Base-by-base conservation (phyloP, 1,139 yeast species). In the Zygotorulaspora mrakii region DNA sequence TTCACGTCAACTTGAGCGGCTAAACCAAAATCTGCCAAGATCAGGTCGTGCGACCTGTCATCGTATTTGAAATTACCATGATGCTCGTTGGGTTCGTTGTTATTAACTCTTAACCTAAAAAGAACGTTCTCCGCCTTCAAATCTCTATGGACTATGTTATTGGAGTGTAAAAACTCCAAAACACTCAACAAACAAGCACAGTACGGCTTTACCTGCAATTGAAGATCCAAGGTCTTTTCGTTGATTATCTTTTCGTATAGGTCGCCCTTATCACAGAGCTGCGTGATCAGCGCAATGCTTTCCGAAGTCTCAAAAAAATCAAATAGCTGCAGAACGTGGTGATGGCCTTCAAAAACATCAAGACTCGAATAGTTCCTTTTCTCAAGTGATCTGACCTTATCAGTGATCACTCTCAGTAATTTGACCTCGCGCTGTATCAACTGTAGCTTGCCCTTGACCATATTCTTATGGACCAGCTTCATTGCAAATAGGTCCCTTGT, bases 51-150 rank as follows among this genome's bases (percentile, higher is more conserved):
- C 29, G 72, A 66, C 13, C 49, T 39, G 11, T 54, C 32, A 43
- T 59, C 62, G 37, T 55, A 57, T 14, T 45, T 32, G 17, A 47
- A 41, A 12, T 46, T 39, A 8, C 37, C 42, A 28, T 23, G 35
- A 23, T 34, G 35, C 13, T 35, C 43, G 16, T 34, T 26, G 3
- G 41, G 33, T 17, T 44, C 44, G 23, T 40, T 37, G 23, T 62
- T 59, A 17, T 43, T 46, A 27, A 47, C 49, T 29, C 51, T 43
- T 31, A 51, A 39, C 37, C 66, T 49, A 54, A 87, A 73, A 40
- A 88, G 66, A 42, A 88, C 75, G 54, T 88, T 88, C 57, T 88
- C 96, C 0, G 96, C 95, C 62, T 88, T 88, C 46, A 88, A 70
- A 59, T 88, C 96, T 40, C 96, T 72, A 60, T 88, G 96, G 10